phyloP scores from a whole-genome alignment of 352 stramenopile genomes.

The Elongisporangium undulatum region DNA sequence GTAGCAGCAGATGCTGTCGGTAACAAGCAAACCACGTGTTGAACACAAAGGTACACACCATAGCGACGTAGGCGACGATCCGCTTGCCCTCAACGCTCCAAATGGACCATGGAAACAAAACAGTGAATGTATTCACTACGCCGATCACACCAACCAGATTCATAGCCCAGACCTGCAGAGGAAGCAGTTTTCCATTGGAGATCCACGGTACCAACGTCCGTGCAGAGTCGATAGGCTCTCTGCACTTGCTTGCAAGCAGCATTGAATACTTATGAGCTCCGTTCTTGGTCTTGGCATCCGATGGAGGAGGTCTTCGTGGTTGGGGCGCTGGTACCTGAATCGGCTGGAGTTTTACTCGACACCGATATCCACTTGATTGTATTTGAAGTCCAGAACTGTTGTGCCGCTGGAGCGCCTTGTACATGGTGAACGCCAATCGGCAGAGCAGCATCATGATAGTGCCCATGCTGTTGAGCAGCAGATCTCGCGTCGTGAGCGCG shows the following conservation, averaged over 20 bases:
- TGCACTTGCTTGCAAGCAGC: not conserved
- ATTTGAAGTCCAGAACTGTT: not conserved
- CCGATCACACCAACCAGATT: not conserved
- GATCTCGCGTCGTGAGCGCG: conserved; percentile 4
- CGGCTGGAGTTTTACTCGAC: conserved; percentile 1
- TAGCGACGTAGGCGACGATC: not conserved
- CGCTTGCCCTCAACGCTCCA: not conserved
- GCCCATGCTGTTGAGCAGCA: conserved; percentile 6
- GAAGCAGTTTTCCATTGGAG: not conserved
- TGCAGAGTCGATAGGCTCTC: not conserved
- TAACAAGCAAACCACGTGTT: not conserved
- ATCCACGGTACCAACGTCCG: not conserved
- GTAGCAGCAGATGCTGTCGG: conserved; percentile 7
- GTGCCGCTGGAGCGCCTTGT: not conserved
- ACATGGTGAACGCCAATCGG: conserved; percentile 7
- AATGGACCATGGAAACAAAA: not conserved
- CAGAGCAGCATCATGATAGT: conserved; percentile 9
- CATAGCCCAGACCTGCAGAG: not conserved
- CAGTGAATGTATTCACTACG: not conserved
- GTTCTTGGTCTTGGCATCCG: not conserved
- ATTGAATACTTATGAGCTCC: not conserved
- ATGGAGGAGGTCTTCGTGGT: no score
- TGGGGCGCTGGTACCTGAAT: not conserved
- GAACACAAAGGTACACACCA: not conserved
- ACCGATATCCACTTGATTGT: conserved; percentile 8